Evolutionary conservation across 129 eudicot species (phyloP).

Genomic region (Centella asiatica): DNA sequence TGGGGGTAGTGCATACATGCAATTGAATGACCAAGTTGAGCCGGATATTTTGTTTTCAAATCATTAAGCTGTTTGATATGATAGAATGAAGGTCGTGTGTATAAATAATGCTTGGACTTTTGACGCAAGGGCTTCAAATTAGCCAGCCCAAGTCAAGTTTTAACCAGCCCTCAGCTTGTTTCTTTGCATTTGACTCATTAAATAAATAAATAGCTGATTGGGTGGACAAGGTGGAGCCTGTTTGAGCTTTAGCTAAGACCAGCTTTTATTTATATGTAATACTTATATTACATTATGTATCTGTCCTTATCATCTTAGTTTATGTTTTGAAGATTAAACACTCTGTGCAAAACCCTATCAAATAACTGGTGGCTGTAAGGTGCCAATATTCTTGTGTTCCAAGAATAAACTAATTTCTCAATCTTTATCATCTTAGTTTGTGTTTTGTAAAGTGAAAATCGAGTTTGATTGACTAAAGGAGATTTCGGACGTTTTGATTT

Average conservation of each 20-base stretch:
- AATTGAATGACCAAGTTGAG: no score
- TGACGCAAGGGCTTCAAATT: neutral
- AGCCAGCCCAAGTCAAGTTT: neutral
- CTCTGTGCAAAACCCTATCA: neutral
- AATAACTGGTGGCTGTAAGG: neutral
- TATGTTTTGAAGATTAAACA: neutral
- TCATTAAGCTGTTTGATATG: no score
- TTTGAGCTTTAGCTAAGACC: neutral
- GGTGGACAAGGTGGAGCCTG: neutral
- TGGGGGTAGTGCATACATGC: no score
- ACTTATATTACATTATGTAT: neutral
- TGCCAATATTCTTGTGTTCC: neutral
- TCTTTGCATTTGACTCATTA: neutral
- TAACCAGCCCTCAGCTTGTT: neutral
- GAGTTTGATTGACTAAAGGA: neutral
- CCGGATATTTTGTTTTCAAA: no score
- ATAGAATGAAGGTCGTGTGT: no score
- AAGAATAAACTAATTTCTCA: neutral
- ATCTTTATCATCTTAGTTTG: neutral
- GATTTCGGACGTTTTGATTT: neutral
- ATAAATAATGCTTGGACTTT: no score
- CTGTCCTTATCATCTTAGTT: neutral
- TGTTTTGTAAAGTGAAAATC: neutral
- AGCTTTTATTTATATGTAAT: no score
- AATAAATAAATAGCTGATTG: neutral